Conservation (phyloP, 371 early-diverging fungal genomes). For the Mucor saturninus region DNA sequence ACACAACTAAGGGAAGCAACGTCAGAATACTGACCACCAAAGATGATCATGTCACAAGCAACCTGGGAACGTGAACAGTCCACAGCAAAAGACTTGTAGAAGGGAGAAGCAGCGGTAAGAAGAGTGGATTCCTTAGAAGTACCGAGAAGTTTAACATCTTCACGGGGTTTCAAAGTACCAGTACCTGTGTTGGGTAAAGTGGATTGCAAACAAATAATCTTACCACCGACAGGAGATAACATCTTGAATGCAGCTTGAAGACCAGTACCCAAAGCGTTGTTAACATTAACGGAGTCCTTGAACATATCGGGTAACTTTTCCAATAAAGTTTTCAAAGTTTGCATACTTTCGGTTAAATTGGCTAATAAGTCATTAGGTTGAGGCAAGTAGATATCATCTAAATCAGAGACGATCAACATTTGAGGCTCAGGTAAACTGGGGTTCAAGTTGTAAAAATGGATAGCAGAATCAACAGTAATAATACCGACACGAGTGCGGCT, state of each 20-base stretch:
- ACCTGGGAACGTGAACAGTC: constrained; percentile 93
- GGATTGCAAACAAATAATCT: constrained; percentile 85
- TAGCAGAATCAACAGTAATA: constrained; percentile 86
- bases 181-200: constrained; percentile 82
- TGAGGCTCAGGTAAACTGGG: constrained; percentile 76
- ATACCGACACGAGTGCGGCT: constrained; percentile 87
- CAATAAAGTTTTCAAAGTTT: constrained; percentile 73
- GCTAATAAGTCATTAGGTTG: constrained; percentile 86
- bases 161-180: constrained; percentile 83
- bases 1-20: constrained; percentile 88
- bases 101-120: constrained; percentile 80
- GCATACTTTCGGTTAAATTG: constrained; percentile 78
- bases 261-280: constrained; percentile 85
- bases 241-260: constrained; percentile 85
- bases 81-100: constrained; percentile 95
- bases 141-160: constrained; percentile 86
- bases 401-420: constrained; percentile 90
- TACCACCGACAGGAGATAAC: constrained; percentile 87
- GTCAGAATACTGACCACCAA: constrained; percentile 90
- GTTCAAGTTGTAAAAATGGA: constrained; percentile 91
- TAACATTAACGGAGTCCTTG: constrained; percentile 74
- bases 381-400: constrained; percentile 90
- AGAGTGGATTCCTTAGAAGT: constrained; percentile 87
- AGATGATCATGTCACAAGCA: constrained; percentile 92
- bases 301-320: constrained; percentile 84